These are phyloP conservation scores for Striga hermonthica DNA, from an alignment of 305 asterid species.

Conservation along the genomic window DNA sequence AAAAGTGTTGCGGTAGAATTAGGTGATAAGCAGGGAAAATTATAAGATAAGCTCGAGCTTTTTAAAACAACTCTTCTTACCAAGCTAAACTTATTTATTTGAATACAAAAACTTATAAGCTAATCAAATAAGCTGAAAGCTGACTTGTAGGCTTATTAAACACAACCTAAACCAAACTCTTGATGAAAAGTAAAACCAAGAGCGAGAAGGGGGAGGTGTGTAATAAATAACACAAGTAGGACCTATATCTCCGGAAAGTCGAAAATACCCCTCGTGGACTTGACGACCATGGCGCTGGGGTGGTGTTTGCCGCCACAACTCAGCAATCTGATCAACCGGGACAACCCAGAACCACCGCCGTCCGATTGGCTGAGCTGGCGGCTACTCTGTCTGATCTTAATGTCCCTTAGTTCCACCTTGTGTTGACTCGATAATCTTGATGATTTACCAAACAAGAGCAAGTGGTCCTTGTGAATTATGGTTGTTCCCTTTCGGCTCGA, in stretches of 20 bases:
- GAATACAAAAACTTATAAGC: too few relatives aligned
- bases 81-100: too few relatives aligned
- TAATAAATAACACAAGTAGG: background rate
- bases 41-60: too few relatives aligned
- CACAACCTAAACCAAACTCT: too few relatives aligned
- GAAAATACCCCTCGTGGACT: slow-evolving; percentile 25
- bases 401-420: slow-evolving; percentile 44
- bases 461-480: slow-evolving; percentile 28
- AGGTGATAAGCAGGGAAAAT: background rate
- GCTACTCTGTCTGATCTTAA: slow-evolving; percentile 42
- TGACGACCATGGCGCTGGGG: slow-evolving; percentile 30
- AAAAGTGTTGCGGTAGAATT: too few relatives aligned
- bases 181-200: too few relatives aligned
- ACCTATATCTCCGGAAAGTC: slow-evolving; percentile 12
- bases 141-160: too few relatives aligned
- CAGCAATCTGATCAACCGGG: slow-evolving; percentile 55
- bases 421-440: slow-evolving; percentile 39
- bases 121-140: too few relatives aligned
- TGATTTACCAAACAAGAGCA: slow-evolving; percentile 48
- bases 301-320: slow-evolving; percentile 48
- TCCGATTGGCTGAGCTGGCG: slow-evolving; percentile 35
- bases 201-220: background rate
- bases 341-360: slow-evolving; percentile 35
- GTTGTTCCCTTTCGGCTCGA: slow-evolving; percentile 23
- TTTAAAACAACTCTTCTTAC: too few relatives aligned